Base-by-base conservation (phyloP, 768 basidiomycete species). In the Mycena haematopus region DNA sequence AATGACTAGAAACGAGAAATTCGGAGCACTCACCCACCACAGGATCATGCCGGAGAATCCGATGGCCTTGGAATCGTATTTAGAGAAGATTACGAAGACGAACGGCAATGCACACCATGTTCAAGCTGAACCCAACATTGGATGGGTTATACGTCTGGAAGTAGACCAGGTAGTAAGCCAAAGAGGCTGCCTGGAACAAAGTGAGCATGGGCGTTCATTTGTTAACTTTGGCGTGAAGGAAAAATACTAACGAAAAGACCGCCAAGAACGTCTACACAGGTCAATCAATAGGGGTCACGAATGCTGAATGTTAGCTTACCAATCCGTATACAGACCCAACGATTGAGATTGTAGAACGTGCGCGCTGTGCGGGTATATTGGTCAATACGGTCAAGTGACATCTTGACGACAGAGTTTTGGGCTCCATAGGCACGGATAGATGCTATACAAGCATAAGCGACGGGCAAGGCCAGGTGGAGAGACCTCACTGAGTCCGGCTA, bases 351-450 rank as follows among this genome's bases (percentile, higher is more conserved):
- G 55, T 83, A 81, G 73, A 78, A 78, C 0, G 74, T 70, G 5
- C 76, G 62, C 2, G 73, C 65, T 6, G 75, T 70, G 14, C 74
- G 71, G 13, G 73, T 72, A 53, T 77, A 84, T 49, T 74, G 75
- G 66, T 85, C 78, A 24, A 84, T 78, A 6, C 80, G 74, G 25
- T 71, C 63, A 25, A 77, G 67, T 6, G 79, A 75, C 54, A 78
- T 72, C 58, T 44, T 51, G 60, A 66, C 74, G 73, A 73, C 80
- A 14, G 71, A 61, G 21, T 73, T 71, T 68, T 84, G 75, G 14
- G 82, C 82, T 1, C 79, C 78, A 66, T 82, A 86, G 0, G 84
- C 84, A n/a, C 84, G 73, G 56, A 86, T 83, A 3, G 82, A 72
- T 17, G 67, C 71, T 70, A 24, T 14, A 17, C 35, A 24, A 21